Evolutionary conservation across 371 early-diverging fungal genomes (phyloP).

Genomic region (Massospora cicadina): DNA sequence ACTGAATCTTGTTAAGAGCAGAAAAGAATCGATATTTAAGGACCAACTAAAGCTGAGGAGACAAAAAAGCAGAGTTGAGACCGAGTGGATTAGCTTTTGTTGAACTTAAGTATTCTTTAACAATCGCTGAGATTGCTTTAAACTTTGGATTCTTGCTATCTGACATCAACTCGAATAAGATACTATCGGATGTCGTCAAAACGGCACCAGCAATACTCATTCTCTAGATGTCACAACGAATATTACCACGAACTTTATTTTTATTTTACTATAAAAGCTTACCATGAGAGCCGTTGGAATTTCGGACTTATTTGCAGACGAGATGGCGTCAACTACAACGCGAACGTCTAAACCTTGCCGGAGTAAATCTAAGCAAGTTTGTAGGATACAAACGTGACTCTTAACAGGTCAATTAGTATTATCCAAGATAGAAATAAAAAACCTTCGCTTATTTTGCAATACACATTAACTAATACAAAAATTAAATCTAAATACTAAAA

Average conservation of each 20-base stretch:
- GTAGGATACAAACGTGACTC: slow-evolving; percentile 87
- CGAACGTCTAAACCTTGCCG: slow-evolving; percentile 58
- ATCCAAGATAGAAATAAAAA: neutral
- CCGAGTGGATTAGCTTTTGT: slow-evolving; percentile 19
- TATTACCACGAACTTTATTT: neutral
- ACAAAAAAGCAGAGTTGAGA: no score
- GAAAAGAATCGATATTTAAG: no score
- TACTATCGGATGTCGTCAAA: slow-evolving; percentile 72
- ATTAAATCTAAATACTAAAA: no score
- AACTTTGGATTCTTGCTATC: slow-evolving; percentile 67
- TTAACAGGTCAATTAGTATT: slow-evolving; percentile 14
- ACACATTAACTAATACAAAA: no score
- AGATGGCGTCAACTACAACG: slow-evolving; percentile 80
- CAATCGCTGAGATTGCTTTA: slow-evolving; percentile 49
- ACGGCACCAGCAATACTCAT: slow-evolving; percentile 55
- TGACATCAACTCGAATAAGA: slow-evolving; percentile 76
- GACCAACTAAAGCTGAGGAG: no score
- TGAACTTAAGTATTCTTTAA: slow-evolving; percentile 57
- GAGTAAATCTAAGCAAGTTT: slow-evolving; percentile 77
- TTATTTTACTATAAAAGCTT: slow-evolving; percentile 15
- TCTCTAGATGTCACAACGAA: slow-evolving; percentile 22
- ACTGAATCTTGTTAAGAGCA: no score
- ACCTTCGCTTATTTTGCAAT: no score
- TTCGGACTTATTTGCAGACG: slow-evolving; percentile 69
- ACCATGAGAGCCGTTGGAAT: slow-evolving; percentile 66